Evolutionary conservation across 2,329 filamentous ascomycete species (phyloP).

Genomic region (Verticillium zaregamsianum): DNA sequence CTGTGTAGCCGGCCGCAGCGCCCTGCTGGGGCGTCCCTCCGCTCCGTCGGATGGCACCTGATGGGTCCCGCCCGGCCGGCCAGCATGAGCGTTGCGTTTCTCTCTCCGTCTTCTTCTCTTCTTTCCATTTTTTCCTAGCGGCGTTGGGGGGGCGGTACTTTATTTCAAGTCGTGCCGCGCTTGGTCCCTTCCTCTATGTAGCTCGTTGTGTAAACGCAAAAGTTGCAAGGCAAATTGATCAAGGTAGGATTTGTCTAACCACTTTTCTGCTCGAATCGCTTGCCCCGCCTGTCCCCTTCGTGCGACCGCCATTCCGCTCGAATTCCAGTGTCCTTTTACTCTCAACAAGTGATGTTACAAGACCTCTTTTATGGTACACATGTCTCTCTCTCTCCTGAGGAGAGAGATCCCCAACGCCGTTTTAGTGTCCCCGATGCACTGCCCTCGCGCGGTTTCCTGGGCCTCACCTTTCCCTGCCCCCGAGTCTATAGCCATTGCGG

Average conservation of each 20-base stretch:
- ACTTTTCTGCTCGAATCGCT: not conserved
- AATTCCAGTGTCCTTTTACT: not conserved
- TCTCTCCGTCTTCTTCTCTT: not conserved
- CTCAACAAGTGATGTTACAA: not conserved
- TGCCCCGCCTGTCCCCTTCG: not conserved
- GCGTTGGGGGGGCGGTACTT: not conserved
- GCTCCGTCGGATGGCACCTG: too few relatives aligned
- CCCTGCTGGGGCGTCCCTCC: too few relatives aligned
- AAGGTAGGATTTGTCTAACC: not conserved
- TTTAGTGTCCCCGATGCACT: not conserved
- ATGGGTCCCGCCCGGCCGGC: not conserved
- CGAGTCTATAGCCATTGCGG: not conserved
- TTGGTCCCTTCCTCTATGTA: not conserved
- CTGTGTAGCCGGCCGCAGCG: too few relatives aligned
- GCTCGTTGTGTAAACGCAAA: not conserved
- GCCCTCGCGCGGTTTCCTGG: not conserved
- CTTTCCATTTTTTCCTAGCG: not conserved
- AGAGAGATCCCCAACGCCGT: not conserved
- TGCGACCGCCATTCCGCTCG: not conserved
- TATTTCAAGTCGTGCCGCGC: too few relatives aligned
- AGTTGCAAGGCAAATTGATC: not conserved
- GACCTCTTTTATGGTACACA: not conserved
- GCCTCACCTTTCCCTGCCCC: not conserved
- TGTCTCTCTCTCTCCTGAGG: not conserved
- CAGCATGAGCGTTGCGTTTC: conserved; percentile 13